Evolutionary conservation across 2,329 filamentous ascomycete species (phyloP), one percentile per base, ranked within the genome.

Genomic region (Fusarium pilosicola): DNA sequence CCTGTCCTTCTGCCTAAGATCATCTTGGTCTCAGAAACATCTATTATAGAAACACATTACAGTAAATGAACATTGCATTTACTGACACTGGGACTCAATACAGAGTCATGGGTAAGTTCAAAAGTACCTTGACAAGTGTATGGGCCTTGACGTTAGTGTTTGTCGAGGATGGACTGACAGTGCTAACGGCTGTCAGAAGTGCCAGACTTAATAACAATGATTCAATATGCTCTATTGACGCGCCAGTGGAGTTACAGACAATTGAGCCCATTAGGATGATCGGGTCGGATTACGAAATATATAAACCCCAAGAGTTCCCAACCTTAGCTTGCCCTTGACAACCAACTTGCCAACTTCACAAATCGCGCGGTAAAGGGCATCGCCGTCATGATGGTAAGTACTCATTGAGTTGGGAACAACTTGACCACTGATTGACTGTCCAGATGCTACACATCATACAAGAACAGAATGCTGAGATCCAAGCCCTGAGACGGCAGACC

Each of bases 251-350:
- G 7, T 7, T 28, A 46, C 13, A 20, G 26, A 7, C 13, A 15
- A 14, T 13, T 26, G 10, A 3, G 5, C 4, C 6, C 42, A 14
- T 7, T 4, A n/a, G 9, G 17, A 42, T 24, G 0, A n/a, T 3
- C 5, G 1, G 22, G 7, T 11, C 30, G 30, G 30, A 30, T 30
- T 44, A 5, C 42, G 6, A 6, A 14, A 14, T 46, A 28, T 28
- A 28, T 46, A 28, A 28, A 28, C 9, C 5, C 24, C 20, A 28
- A 28, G 24, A 22, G 10, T 12, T 28, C 44, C 7, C 4, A 22
- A n/a, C 24, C 4, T n/a, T 8, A 20, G 18, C 18, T 46, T 46
- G 24, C 9, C 24, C 12, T 20, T 8, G 4, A 46, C 44, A 46
- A 20, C 44, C 18, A 22, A 28, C 44, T 46, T 4, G 15, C 18